phyloP scores from a whole-genome alignment of 371 early-diverging fungal genomes.

The Mortierella sp. region DNA sequence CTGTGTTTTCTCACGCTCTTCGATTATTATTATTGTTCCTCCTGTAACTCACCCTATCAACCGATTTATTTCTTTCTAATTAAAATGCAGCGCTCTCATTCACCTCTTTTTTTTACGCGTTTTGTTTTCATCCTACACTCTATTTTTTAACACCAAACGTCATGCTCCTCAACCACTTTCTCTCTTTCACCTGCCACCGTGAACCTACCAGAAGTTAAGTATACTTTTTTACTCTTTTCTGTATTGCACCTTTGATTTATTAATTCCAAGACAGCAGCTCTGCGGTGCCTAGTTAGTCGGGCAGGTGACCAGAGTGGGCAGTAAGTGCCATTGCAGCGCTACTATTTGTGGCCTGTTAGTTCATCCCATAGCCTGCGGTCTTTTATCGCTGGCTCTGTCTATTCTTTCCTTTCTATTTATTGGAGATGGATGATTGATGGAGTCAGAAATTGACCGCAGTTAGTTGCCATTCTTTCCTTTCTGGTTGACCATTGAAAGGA shows the following conservation, averaged over 20 bases:
- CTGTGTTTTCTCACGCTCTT: too few species aligned
- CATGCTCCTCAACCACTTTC: too few species aligned
- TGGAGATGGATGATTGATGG: constrained; percentile 17
- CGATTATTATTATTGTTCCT: too few species aligned
- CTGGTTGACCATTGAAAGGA: constrained; percentile 21
- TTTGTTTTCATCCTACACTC: too few species aligned
- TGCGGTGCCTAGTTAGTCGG: constrained; percentile 22
- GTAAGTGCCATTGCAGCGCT: constrained; percentile 16
- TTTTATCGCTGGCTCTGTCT: neutral
- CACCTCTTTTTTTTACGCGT: too few species aligned
- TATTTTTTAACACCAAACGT: too few species aligned
- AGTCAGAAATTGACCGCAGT: constrained; percentile 8
- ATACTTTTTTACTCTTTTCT: neutral
- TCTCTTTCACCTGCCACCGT: too few species aligned
- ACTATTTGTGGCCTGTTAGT: constrained; percentile 15
- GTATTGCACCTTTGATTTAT: constrained; percentile 3
- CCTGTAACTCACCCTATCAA: too few species aligned
- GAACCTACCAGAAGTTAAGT: neutral
- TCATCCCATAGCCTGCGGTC: constrained; percentile 22
- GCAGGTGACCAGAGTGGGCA: constrained; percentile 10
- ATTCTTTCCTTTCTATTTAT: constrained; percentile 11
- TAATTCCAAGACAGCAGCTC: constrained; percentile 15
- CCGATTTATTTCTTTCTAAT: too few species aligned
- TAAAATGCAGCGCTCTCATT: too few species aligned
- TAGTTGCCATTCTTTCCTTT: constrained; percentile 7